Conservation (phyloP, 805 yeast species). For the Kodamaea sagamina region DNA sequence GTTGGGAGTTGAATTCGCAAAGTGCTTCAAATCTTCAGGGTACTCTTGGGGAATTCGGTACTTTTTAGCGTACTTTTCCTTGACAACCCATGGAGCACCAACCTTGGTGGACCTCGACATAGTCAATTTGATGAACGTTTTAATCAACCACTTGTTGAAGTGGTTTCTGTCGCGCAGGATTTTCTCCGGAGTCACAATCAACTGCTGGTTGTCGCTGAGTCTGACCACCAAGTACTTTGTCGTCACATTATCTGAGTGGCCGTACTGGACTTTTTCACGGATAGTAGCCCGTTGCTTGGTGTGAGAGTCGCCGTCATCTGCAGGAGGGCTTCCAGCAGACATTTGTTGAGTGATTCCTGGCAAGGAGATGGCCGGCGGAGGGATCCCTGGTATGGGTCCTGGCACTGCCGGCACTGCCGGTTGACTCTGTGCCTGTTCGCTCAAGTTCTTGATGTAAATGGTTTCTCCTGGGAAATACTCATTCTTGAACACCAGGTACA, state of each 20-base stretch:
- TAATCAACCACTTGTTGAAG: conserved; percentile 86
- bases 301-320: conserved; percentile 9
- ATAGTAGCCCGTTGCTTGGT: conserved; percentile 58
- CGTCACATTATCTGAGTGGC: conserved; percentile 42
- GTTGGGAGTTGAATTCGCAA: conserved; percentile 34
- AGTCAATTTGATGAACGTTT: conserved; percentile 82
- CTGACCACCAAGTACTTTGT: conserved; percentile 72
- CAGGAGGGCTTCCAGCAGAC: conserved; percentile 3
- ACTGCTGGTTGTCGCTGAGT: conserved; percentile 51
- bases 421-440: conserved; percentile 2
- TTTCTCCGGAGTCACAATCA: conserved; percentile 71
- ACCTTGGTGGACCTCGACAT: conserved; percentile 75
- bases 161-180: conserved; percentile 80
- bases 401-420: not conserved
- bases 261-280: conserved; percentile 83
- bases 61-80: conserved; percentile 67
- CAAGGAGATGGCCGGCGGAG: too few species aligned
- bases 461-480: conserved; percentile 92
- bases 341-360: not conserved
- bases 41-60: conserved; percentile 64
- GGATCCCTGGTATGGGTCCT: too few species aligned
- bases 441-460: conserved; percentile 53
- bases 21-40: conserved; percentile 55
- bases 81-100: conserved; percentile 97
- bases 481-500: conserved; percentile 70